phyloP scores from a whole-genome alignment of 345 rosid species.

The Geranium brycei region DNA sequence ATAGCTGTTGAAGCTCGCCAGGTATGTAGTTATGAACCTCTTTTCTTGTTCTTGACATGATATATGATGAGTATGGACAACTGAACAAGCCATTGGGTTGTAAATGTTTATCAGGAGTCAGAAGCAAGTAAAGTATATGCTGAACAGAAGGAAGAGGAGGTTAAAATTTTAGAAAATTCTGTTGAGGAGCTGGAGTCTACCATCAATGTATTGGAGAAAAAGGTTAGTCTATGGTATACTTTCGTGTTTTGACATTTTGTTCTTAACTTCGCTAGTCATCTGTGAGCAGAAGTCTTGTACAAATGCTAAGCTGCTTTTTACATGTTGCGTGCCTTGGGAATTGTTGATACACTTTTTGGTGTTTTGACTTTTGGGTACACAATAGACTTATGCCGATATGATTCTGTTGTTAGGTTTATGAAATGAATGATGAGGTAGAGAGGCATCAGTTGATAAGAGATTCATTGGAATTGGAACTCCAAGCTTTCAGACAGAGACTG shows the following conservation, averaged over 20 bases:
- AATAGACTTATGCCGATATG: background rate
- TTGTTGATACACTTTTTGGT: conserved; percentile 7
- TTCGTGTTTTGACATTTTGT: background rate
- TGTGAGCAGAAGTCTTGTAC: background rate
- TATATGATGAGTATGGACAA: no score
- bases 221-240: conserved; percentile 34
- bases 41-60: background rate
- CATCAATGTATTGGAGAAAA: conserved; percentile 66
- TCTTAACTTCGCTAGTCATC: background rate
- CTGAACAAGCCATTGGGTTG: background rate
- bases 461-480: conserved; percentile 67
- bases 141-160: conserved; percentile 87
- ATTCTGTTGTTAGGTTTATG: conserved; percentile 47
- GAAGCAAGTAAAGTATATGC: conserved; percentile 65
- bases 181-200: conserved; percentile 85
- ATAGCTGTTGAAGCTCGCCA: conserved; percentile 67
- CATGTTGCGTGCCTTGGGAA: background rate
- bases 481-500: conserved; percentile 49
- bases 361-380: conserved; percentile 7
- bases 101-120: conserved; percentile 37
- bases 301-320: background rate
- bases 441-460: conserved; percentile 53
- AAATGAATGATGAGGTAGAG: conserved; percentile 77
- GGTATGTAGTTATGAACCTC: conserved; percentile 23
- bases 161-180: conserved; percentile 69